phyloP scores from a whole-genome alignment of 768 basidiomycete species.

The Lactifluus rugatus region DNA sequence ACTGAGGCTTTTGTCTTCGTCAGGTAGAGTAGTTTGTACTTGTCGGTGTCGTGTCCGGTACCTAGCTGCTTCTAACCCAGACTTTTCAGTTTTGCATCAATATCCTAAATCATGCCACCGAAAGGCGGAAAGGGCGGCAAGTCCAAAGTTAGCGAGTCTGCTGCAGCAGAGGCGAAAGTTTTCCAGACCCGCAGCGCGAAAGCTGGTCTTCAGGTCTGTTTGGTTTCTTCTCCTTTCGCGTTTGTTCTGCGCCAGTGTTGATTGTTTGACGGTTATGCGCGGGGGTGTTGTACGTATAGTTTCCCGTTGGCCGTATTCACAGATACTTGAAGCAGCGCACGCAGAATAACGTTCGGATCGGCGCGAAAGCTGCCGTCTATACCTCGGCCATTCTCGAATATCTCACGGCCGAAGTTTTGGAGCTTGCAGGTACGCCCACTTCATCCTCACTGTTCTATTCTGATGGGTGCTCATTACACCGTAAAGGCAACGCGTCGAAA shows the following conservation, averaged over 20 bases:
- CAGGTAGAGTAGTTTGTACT: neutral
- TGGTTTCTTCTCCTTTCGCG: neutral
- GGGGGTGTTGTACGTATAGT: conserved; percentile 41
- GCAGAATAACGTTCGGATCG: conserved; percentile 89
- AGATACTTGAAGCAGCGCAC: conserved; percentile 88
- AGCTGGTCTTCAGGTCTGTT: conserved; percentile 11
- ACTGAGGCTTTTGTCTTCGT: neutral
- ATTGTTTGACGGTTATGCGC: neutral
- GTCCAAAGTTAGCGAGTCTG: conserved; percentile 11
- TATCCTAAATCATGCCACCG: neutral
- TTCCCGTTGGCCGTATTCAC: conserved; percentile 96
- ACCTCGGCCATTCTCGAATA: conserved; percentile 96
- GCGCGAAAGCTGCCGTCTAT: conserved; percentile 96
- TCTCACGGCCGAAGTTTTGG: conserved; percentile 90
- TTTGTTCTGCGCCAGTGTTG: no score
- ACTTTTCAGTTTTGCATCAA: neutral
- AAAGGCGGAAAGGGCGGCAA: conserved; percentile 18
- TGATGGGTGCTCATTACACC: neutral
- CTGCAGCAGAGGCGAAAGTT: conserved; percentile 2
- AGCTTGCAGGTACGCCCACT: conserved; percentile 69
- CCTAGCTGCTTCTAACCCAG: neutral
- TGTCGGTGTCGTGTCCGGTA: neutral
- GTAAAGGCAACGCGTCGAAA: conserved; percentile 89
- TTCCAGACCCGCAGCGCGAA: conserved; percentile 20
- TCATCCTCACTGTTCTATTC: neutral